Percentiles rank a stretch among this genome's conserved stretches.
These are phyloP conservation scores for Phytopythium oedochilum DNA, from an alignment of 352 stramenopile species.

Conservation along the genomic window DNA sequence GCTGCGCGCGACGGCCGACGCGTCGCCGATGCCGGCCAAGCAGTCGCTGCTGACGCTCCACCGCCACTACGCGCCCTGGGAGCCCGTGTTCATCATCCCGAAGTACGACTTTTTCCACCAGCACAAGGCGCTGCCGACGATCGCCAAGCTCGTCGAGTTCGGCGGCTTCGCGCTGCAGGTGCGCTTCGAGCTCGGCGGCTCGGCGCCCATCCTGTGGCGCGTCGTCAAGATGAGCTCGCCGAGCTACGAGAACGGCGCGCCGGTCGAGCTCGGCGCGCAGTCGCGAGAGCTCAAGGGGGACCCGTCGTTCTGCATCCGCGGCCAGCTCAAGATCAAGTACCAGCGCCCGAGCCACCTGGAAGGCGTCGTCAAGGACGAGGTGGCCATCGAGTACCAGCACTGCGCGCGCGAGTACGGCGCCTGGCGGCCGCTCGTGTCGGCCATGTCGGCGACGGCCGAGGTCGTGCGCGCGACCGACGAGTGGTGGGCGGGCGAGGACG, in stretches of 20 bases:
- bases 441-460: conserved; percentile 4
- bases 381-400: conserved; percentile 33
- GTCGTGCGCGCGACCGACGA: not conserved
- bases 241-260: conserved; percentile 9
- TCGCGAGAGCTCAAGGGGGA: conserved; percentile 10
- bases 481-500: not conserved
- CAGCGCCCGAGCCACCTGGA: conserved; percentile 10
- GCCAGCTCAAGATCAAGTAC: conserved; percentile 33
- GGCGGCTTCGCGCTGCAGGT: conserved; percentile 41
- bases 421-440: conserved; percentile 22
- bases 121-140: not conserved
- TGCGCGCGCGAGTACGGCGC: conserved; percentile 20
- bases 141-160: conserved; percentile 25
- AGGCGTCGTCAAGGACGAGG: conserved; percentile 12
- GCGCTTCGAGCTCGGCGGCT: conserved; percentile 23
- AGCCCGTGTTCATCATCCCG: conserved; percentile 11
- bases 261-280: conserved; percentile 5
- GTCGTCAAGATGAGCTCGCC: conserved; percentile 26
- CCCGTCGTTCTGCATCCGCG: conserved; percentile 29
- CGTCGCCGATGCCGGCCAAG: conserved; percentile 9
- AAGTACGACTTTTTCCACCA: conserved; percentile 4
- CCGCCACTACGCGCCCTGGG: conserved; percentile 36
- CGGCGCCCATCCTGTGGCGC: conserved; percentile 42
- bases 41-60: conserved; percentile 45
- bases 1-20: conserved; percentile 6